phyloP scores from a whole-genome alignment of 768 basidiomycete genomes.

The Termitomyces sp. region DNA sequence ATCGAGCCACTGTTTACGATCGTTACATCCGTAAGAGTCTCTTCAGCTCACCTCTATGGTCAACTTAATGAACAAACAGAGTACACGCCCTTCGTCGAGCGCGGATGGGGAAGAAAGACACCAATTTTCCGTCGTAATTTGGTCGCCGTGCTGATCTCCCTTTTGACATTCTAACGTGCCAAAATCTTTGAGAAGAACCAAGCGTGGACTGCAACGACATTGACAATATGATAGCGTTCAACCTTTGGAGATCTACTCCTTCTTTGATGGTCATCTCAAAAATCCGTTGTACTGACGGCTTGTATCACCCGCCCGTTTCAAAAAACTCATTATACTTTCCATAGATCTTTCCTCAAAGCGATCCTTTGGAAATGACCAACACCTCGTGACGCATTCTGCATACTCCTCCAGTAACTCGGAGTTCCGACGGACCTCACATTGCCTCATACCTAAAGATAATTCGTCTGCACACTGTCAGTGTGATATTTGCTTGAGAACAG shows the following conservation, averaged over 20 bases:
- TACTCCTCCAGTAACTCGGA: not conserved
- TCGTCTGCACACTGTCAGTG: not conserved
- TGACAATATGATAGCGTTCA: not conserved
- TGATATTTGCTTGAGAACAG: not conserved
- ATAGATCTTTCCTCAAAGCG: not conserved
- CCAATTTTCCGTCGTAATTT: too few species aligned
- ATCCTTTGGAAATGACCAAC: not conserved
- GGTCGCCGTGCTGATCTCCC: too few species aligned
- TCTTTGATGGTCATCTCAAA: too few species aligned
- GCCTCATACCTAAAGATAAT: not conserved
- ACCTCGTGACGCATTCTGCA: not conserved
- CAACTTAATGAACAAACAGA: not conserved
- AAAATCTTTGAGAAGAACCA: not conserved
- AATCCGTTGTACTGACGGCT: too few species aligned
- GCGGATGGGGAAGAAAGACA: not conserved
- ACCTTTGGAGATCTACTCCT: not conserved
- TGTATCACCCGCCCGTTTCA: not conserved
- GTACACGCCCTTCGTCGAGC: too few species aligned
- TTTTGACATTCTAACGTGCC: too few species aligned
- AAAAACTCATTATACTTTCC: not conserved
- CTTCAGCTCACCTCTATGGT: not conserved
- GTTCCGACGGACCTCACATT: slow-evolving; percentile 1
- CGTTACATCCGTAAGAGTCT: not conserved
- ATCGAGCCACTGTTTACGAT: not conserved
- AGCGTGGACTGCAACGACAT: not conserved